phyloP scores from a whole-genome alignment of 306 rosid species.

The Castanospermum australe region DNA sequence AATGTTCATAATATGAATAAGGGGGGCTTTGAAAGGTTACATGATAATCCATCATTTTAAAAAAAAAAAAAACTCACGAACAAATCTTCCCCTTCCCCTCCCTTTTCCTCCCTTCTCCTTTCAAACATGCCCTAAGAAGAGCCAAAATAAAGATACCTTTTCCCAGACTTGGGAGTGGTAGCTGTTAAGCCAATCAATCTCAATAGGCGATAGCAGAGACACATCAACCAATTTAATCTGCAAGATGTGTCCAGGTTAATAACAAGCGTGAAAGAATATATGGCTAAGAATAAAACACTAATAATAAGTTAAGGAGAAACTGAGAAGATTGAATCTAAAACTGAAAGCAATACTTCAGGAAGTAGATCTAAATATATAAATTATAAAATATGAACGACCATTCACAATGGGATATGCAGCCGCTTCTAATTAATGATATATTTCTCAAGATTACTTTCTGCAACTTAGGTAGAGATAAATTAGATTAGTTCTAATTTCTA shows the following conservation, averaged over 20 bases:
- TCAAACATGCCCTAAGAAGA: background rate
- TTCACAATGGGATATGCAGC: background rate
- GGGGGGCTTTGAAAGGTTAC: too few species aligned
- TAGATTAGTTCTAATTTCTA: background rate
- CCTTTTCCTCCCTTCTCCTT: too few species aligned
- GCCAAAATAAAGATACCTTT: slow-evolving; percentile 57
- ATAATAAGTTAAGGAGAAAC: background rate
- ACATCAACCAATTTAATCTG: slow-evolving; percentile 82
- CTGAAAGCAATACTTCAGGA: slow-evolving; percentile 8
- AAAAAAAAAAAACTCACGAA: background rate
- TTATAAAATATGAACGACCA: background rate
- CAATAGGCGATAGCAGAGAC: slow-evolving; percentile 70
- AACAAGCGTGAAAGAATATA: slow-evolving; percentile 2
- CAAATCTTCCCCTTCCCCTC: too few species aligned
- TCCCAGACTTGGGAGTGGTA: slow-evolving; percentile 93
- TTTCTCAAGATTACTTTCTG: background rate
- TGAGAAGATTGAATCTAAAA: background rate
- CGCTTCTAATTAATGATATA: background rate
- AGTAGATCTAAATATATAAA: background rate
- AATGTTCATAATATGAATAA: too few species aligned
- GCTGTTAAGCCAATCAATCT: slow-evolving; percentile 75
- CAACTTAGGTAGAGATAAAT: background rate
- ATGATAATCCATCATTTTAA: too few species aligned
- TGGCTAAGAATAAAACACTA: background rate
- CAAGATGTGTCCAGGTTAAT: slow-evolving; percentile 34